These are phyloP conservation scores for Daldinia grandis DNA, from an alignment of 495 filamentous ascomycete genomes.

Conservation along the genomic window DNA sequence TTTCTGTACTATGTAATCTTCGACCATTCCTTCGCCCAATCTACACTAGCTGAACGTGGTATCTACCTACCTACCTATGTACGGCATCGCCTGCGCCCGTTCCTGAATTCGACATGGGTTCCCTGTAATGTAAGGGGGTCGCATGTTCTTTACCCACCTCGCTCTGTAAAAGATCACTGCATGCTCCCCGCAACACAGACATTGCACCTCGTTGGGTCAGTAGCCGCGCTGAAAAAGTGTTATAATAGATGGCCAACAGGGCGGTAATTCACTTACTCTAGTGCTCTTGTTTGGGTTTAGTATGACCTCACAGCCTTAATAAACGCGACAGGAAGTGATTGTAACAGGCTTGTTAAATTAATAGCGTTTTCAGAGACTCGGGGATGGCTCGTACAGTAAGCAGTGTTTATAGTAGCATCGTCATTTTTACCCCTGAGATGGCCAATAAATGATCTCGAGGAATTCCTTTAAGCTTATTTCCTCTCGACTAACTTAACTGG, in stretches of 20 bases:
- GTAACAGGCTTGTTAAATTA: not conserved
- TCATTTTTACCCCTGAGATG: constrained; percentile 5
- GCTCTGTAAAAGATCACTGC: constrained; percentile 25
- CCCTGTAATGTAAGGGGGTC: not conserved
- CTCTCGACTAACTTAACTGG: not conserved
- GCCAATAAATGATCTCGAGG: not conserved
- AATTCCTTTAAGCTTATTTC: not conserved
- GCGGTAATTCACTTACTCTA: not conserved
- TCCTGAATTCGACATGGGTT: not conserved
- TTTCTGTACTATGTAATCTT: not conserved
- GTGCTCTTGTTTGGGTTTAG: not conserved
- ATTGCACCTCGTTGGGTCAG: constrained; percentile 1
- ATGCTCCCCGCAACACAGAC: constrained; percentile 15
- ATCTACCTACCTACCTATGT: too few species aligned
- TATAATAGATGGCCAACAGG: not conserved
- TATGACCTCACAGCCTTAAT: not conserved
- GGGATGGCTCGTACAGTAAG: not conserved
- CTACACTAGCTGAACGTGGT: not conserved
- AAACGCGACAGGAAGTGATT: not conserved
- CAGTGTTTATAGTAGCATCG: not conserved
- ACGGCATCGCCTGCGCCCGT: not conserved
- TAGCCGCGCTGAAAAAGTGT: constrained; percentile 22
- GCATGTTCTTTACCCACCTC: constrained; percentile 11
- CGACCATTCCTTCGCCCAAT: constrained; percentile 1
- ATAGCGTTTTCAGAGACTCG: not conserved